Percentiles rank a stretch among this genome's conserved stretches.
Evolutionary conservation across 768 basidiomycete species (phyloP).

Genomic region (Suillus cothurnatus): DNA sequence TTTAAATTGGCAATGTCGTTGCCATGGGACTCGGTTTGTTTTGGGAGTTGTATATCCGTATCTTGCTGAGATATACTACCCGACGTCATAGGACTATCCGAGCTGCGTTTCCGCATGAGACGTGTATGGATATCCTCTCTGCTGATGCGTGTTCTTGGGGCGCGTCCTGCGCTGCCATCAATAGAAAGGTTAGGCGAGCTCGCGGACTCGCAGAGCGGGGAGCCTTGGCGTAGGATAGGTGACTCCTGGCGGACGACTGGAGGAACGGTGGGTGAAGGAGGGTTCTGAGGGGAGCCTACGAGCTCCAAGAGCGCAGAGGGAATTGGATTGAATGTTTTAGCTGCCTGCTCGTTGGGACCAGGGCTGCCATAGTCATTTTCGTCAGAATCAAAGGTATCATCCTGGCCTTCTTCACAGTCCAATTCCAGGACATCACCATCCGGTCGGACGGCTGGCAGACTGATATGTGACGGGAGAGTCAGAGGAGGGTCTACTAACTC

Average conservation of each 20-base stretch:
- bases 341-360: slow-evolving; percentile 12
- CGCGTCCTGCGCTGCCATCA: slow-evolving; percentile 16
- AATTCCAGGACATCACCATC: slow-evolving; percentile 81
- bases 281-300: slow-evolving; percentile 38
- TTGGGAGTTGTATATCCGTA: background rate
- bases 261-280: slow-evolving; percentile 19
- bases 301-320: slow-evolving; percentile 55
- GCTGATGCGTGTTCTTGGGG: slow-evolving; percentile 47
- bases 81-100: slow-evolving; percentile 42
- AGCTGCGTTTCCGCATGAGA: slow-evolving; percentile 45
- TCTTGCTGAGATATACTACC: slow-evolving; percentile 11
- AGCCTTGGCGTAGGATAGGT: slow-evolving; percentile 25
- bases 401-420: slow-evolving; percentile 59
- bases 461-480: slow-evolving; percentile 58
- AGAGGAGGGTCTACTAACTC: slow-evolving; percentile 65
- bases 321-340: slow-evolving; percentile 29
- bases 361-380: slow-evolving; percentile 31
- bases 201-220: slow-evolving; percentile 28
- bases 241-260: slow-evolving; percentile 23
- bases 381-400: slow-evolving; percentile 47
- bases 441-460: background rate
- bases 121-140: slow-evolving; percentile 56
- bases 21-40: background rate
- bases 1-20: slow-evolving; percentile 15
- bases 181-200: slow-evolving; percentile 22